Evolutionary conservation across 1,284 basidiomycete species (phyloP).

Genomic region (Ganoderma lucidum): DNA sequence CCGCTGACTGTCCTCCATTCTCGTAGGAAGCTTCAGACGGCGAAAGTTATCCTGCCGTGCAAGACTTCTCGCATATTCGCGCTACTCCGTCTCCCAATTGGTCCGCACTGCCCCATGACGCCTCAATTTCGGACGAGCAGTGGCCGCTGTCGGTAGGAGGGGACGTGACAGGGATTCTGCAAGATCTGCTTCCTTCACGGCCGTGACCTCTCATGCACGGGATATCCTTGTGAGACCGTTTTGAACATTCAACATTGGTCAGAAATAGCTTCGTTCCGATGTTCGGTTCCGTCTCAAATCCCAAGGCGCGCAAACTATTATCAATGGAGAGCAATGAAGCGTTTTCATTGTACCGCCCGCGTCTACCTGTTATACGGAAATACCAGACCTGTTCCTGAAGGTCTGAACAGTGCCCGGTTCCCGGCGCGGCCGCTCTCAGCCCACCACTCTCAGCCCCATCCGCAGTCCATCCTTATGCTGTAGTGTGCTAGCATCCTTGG

Average conservation of each 20-base stretch:
- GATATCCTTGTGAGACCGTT: not conserved
- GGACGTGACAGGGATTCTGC: slow-evolving; percentile 14
- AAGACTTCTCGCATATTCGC: slow-evolving; percentile 86
- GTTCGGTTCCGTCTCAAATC: not conserved
- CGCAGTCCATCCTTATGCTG: not conserved
- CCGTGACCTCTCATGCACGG: not conserved
- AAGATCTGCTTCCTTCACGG: slow-evolving; percentile 13
- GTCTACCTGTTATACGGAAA: not conserved
- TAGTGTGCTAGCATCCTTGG: not conserved
- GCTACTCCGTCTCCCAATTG: slow-evolving; percentile 80
- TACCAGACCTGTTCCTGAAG: not conserved
- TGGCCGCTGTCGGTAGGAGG: slow-evolving; percentile 30
- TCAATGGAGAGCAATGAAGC: not conserved
- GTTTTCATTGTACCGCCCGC: not conserved
- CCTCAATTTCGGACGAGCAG: slow-evolving; percentile 19
- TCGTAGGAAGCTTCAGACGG: not conserved
- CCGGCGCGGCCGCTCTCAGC: not conserved
- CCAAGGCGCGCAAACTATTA: not conserved
- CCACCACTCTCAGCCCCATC: not conserved
- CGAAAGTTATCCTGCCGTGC: slow-evolving; percentile 54
- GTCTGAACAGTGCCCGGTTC: not conserved
- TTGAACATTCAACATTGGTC: not conserved
- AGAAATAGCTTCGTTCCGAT: not conserved
- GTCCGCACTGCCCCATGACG: slow-evolving; percentile 42
- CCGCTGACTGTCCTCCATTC: not conserved